A percentile compares a stretch with the other conserved stretches of the same genome.
These are phyloP conservation scores for Ceratobasidium sp. DNA, from an alignment of 1,284 basidiomycete species.

Conservation along the genomic window DNA sequence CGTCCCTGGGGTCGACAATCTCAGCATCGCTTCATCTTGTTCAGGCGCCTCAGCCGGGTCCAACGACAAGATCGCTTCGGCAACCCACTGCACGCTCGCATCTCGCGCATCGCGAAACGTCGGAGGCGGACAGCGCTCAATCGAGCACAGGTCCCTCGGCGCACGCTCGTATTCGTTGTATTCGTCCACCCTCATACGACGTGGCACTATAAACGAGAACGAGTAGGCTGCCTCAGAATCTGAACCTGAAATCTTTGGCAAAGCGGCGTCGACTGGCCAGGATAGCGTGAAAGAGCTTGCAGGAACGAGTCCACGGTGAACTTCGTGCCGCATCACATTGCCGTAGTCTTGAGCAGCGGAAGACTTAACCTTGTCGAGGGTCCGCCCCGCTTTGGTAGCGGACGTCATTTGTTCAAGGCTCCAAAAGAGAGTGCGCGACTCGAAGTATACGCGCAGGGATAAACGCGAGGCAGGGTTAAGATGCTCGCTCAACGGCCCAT, in stretches of 20 bases:
- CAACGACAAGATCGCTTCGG: constrained; percentile 16
- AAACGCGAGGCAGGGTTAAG: background rate
- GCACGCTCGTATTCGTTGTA: background rate
- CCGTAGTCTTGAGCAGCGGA: background rate
- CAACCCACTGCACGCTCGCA: constrained; percentile 37
- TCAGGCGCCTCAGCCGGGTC: background rate
- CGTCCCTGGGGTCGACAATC: background rate
- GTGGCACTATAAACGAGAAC: constrained; percentile 35
- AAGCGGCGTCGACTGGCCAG: background rate
- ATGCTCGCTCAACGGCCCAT: background rate
- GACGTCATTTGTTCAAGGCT: constrained; percentile 1
- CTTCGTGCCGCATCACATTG: constrained; percentile 34
- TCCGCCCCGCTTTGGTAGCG: background rate
- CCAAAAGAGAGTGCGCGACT: constrained; percentile 37
- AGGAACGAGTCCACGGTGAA: constrained; percentile 19
- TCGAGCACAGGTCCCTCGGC: constrained; percentile 21
- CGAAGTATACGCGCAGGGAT: constrained; percentile 33
- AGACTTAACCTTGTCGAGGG: background rate
- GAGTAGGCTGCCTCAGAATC: background rate
- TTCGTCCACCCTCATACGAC: constrained; percentile 19
- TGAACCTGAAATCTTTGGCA: background rate
- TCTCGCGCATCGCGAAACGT: constrained; percentile 6
- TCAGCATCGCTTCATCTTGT: constrained; percentile 24
- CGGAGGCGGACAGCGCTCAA: constrained; percentile 14
- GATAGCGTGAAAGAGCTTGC: background rate